Evolutionary conservation across 352 stramenopile species (phyloP).

Genomic region (Phytophthora megakarya): DNA sequence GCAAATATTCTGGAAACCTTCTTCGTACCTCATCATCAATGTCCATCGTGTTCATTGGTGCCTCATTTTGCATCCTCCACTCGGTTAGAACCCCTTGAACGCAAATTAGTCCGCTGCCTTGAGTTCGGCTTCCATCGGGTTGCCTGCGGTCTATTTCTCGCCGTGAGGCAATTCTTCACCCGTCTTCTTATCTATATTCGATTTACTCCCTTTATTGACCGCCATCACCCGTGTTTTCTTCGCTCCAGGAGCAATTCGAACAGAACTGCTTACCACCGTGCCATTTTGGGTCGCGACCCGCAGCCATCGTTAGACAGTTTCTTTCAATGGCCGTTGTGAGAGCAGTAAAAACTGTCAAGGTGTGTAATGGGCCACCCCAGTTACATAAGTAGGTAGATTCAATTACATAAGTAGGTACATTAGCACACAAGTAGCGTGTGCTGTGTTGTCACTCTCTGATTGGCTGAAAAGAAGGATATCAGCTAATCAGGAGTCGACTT

Average conservation of each 20-base stretch:
- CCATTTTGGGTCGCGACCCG: neutral
- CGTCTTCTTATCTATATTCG: neutral
- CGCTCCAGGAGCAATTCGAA: neutral
- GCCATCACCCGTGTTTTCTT: slow-evolving; percentile 2
- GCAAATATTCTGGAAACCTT: neutral
- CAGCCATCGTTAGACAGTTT: neutral
- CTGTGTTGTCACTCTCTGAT: neutral
- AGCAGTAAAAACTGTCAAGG: too few relatives aligned
- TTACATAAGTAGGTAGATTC: neutral
- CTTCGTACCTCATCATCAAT: neutral
- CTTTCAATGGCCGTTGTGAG: neutral
- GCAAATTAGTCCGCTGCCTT: neutral
- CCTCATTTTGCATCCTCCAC: neutral
- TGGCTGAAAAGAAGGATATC: neutral
- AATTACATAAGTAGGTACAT: neutral
- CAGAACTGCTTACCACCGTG: neutral
- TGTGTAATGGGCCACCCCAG: too few relatives aligned
- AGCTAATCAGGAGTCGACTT: neutral
- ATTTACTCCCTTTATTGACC: neutral
- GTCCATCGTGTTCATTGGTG: neutral
- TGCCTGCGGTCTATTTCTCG: neutral
- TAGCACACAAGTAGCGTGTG: neutral
- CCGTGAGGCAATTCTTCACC: neutral
- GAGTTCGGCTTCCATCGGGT: too few relatives aligned
- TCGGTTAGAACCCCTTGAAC: neutral